Conservation (phyloP, 805 yeast genomes). For the Ogataea minuta region DNA sequence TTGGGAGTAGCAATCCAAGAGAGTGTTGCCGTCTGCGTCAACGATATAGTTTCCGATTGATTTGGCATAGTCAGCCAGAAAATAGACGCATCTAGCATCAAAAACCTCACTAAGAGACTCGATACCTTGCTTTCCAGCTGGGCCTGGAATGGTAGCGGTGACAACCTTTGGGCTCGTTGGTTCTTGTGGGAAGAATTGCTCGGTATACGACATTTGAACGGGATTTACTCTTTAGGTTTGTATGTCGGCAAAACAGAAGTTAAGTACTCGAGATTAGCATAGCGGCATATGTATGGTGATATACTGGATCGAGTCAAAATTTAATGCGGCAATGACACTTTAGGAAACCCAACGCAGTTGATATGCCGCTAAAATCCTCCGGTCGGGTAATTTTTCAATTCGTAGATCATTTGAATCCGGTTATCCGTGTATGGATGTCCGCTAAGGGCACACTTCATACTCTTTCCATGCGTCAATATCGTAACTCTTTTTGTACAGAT, state of each 20-base stretch:
- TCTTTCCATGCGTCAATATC: conserved; percentile 69
- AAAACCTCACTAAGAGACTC: conserved; percentile 57
- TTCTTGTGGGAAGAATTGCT: conserved; percentile 72
- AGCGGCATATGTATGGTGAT: neutral
- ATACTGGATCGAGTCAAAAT: neutral
- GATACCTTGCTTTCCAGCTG: conserved; percentile 54
- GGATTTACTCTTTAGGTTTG: neutral
- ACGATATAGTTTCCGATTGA: conserved; percentile 77
- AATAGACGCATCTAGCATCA: conserved; percentile 72
- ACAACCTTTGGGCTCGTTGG: conserved; percentile 66
- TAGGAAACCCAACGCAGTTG: conserved; percentile 5
- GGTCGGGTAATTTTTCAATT: too few species aligned
- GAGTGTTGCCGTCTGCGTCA: conserved; percentile 75
- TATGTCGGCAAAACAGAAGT: neutral
- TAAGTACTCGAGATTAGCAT: neutral
- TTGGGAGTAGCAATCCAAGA: conserved; percentile 77
- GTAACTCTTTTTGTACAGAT: conserved; percentile 48
- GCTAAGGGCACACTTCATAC: conserved; percentile 72
- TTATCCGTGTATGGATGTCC: neutral
- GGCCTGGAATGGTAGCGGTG: conserved; percentile 73
- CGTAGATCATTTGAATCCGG: too few species aligned
- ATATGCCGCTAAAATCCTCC: neutral
- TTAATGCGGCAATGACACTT: conserved; percentile 4
- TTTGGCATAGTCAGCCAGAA: conserved; percentile 71
- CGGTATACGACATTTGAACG: conserved; percentile 34